phyloP scores from a whole-genome alignment of 2,329 filamentous ascomycete genomes.

The Chrysoporthe puriensis region DNA sequence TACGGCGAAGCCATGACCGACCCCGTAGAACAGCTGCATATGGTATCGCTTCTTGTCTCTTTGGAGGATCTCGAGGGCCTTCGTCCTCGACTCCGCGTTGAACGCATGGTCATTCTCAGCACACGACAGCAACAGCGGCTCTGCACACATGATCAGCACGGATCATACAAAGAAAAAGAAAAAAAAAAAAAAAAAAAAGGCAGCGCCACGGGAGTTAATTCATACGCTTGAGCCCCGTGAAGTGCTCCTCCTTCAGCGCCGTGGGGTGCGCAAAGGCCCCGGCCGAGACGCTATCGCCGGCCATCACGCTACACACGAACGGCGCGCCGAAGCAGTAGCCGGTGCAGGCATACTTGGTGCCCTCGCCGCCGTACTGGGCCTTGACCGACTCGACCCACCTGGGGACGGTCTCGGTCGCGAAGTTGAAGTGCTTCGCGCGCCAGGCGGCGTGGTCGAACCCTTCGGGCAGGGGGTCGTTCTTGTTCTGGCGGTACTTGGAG shows the following conservation, averaged over 20 bases:
- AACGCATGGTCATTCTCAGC: constrained; percentile 51
- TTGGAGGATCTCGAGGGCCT: constrained; percentile 48
- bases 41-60: constrained; percentile 56
- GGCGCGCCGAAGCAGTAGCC: constrained; percentile 49
- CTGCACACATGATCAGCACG: constrained; percentile 29
- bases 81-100: constrained; percentile 40
- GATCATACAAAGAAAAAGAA: background rate
- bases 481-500: constrained; percentile 43
- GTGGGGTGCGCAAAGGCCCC: constrained; percentile 57
- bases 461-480: constrained; percentile 38
- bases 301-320: constrained; percentile 48
- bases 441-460: constrained; percentile 53
- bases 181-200: background rate
- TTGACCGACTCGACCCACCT: constrained; percentile 47
- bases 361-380: constrained; percentile 38
- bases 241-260: constrained; percentile 51
- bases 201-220: background rate
- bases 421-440: constrained; percentile 49
- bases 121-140: constrained; percentile 51
- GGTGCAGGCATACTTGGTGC: constrained; percentile 45
- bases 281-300: constrained; percentile 40
- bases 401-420: constrained; percentile 48
- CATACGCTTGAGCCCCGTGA: constrained; percentile 42
- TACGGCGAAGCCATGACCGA: constrained; percentile 67
- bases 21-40: constrained; percentile 63